Conservation (phyloP, 257 asterid species). For the Petrea volubilis region DNA sequence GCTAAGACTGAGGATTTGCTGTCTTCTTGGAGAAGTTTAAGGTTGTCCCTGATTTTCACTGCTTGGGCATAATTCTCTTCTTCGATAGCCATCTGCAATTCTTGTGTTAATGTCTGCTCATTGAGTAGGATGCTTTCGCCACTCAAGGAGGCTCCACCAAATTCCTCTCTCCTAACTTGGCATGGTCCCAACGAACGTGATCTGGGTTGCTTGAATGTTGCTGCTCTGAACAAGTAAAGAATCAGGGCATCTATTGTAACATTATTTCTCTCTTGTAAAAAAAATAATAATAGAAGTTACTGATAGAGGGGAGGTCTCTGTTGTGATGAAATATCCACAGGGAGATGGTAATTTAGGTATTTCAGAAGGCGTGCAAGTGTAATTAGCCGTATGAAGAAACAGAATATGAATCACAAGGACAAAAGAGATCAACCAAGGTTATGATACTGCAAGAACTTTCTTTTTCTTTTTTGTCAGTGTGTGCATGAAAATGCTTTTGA, state of each 20-base stretch:
- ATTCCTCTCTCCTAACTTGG: constrained; percentile 68
- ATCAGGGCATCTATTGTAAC: constrained; percentile 25
- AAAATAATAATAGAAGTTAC: too few relatives aligned
- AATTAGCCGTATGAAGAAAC: too few relatives aligned
- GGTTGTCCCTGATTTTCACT: constrained; percentile 87
- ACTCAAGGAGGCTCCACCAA: constrained; percentile 63
- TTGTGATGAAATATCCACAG: too few relatives aligned
- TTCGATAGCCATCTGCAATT: constrained; percentile 65
- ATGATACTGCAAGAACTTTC: background rate
- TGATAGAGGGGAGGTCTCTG: too few relatives aligned
- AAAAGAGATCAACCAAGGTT: too few relatives aligned
- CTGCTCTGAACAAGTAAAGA: constrained; percentile 56
- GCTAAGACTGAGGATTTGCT: constrained; percentile 81
- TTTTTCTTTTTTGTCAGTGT: background rate
- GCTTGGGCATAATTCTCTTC: constrained; percentile 87
- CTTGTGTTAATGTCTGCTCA: constrained; percentile 68
- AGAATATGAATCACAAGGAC: too few relatives aligned
- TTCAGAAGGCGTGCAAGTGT: too few relatives aligned
- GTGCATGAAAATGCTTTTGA: background rate
- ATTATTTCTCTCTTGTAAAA: background rate
- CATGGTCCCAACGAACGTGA: constrained; percentile 37
- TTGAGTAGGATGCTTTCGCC: constrained; percentile 77
- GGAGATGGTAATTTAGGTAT: too few relatives aligned
- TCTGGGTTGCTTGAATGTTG: constrained; percentile 42
- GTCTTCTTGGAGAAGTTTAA: constrained; percentile 79